A percentile compares a stretch with the other conserved stretches of the same genome.
These are phyloP conservation scores for Penicillium sumatraense DNA, from an alignment of 2,329 filamentous ascomycete genomes.

Conservation along the genomic window DNA sequence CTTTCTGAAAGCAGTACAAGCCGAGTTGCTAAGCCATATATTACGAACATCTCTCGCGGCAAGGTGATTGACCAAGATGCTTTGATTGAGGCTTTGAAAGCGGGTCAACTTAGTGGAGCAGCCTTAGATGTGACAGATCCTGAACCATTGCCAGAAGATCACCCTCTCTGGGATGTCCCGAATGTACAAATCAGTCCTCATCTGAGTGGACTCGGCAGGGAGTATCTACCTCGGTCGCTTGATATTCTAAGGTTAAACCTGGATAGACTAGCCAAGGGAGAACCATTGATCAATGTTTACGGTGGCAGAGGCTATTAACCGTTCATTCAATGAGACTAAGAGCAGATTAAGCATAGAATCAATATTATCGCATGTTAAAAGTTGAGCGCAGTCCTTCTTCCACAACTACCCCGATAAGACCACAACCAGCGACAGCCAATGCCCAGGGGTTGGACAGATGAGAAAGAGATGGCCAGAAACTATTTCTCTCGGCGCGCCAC, in stretches of 20 bases:
- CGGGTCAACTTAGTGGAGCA: conserved; percentile 64
- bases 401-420: conserved; percentile 53
- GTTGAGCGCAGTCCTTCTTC: conserved; percentile 43
- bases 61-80: conserved; percentile 65
- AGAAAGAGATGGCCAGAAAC: conserved; percentile 60
- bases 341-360: neutral
- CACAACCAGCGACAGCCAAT: conserved; percentile 57
- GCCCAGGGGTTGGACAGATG: conserved; percentile 62
- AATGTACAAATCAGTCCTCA: conserved; percentile 74
- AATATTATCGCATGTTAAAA: conserved; percentile 8
- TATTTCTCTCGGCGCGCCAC: conserved; percentile 61
- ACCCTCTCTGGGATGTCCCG: conserved; percentile 70
- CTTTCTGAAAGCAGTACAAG: conserved; percentile 46
- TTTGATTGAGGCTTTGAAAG: conserved; percentile 64
- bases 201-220: conserved; percentile 59
- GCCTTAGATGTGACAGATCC: conserved; percentile 80
- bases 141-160: conserved; percentile 71
- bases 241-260: conserved; percentile 65
- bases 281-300: conserved; percentile 65
- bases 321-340: neutral
- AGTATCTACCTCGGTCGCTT: conserved; percentile 62
- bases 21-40: conserved; percentile 56
- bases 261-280: conserved; percentile 55
- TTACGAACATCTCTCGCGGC: conserved; percentile 75
- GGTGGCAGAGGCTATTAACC: conserved; percentile 64